Conservation (phyloP, 768 basidiomycete genomes). For the Lactifluus piperatus region DNA sequence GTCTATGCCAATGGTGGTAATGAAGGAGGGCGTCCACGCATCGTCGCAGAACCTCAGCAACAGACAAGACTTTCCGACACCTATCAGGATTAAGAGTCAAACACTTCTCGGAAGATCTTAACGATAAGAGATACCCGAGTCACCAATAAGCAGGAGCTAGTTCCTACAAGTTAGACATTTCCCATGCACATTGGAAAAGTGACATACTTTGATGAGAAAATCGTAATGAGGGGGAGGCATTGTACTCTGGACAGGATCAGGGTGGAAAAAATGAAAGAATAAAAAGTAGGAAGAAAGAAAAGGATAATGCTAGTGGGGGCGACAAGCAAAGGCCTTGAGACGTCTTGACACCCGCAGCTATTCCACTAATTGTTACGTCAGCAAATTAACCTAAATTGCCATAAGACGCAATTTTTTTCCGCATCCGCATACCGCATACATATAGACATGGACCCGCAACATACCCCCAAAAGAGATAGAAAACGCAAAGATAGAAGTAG, state of each 20-base stretch:
- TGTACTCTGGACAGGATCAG: background rate
- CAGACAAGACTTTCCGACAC: constrained; percentile 96
- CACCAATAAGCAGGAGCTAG: constrained; percentile 90
- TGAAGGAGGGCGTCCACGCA: constrained; percentile 98
- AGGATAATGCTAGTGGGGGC: background rate
- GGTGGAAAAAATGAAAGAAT: background rate
- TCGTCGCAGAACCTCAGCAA: constrained; percentile 97
- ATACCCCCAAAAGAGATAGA: background rate
- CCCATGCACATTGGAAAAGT: background rate
- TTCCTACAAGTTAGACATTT: constrained; percentile 14
- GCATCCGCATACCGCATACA: too few relatives aligned
- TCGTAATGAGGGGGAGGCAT: constrained; percentile 96
- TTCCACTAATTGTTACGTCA: too few relatives aligned
- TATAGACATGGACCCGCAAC: background rate
- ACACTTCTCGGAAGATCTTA: background rate
- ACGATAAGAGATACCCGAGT: constrained; percentile 56
- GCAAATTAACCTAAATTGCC: background rate
- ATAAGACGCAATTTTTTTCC: too few relatives aligned
- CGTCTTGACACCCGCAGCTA: too few relatives aligned
- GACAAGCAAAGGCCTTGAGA: too few relatives aligned
- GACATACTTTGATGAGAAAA: constrained; percentile 82
- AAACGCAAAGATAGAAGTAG: background rate
- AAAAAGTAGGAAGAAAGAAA: background rate
- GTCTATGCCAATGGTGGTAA: constrained; percentile 98
- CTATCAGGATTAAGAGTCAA: constrained; percentile 29